Base-by-base conservation (phyloP, 805 yeast species). In the Starmerella davenportii region DNA sequence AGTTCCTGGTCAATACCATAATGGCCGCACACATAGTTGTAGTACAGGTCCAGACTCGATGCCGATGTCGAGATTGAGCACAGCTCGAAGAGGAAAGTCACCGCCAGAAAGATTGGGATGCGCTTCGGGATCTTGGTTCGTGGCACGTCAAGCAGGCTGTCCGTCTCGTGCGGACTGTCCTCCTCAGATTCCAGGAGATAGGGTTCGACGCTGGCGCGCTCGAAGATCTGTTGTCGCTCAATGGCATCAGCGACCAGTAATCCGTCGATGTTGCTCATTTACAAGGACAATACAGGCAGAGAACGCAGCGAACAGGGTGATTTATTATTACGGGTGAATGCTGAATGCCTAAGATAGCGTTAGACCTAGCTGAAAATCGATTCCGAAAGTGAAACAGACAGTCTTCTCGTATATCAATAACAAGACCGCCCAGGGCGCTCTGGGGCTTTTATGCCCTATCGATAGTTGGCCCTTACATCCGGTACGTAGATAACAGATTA, bases 41-140 rank as follows among this genome's bases (percentile, higher is more conserved):
- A 51, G 15, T 38, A 20, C 9, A 51, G 30, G 35, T 51, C 54
- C 15, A 48, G 19, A 16, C 44, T 45, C 1, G 51, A 51, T 1
- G 49, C 40, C 11, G 39, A 42, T 4, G 53, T 46, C n/a, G 43
- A 32, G 23, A 44, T 18, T 18, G 40, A 39, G 25, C 40, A 34
- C 7, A 46, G 14, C 14, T 18, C 21, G 38, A 16, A 31, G 7
- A 21, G 9, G 15, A 7, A 19, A 7, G 15, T 19, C 7, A 32
- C 17, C 3, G 36, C 30, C 37, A 34, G 39, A 34, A 46, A 39
- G 29, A 46, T 38, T 16, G 38, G n/a, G 16, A 46, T 37, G 13
- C 50, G 41, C 32, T 36, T 42, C 21, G 50, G 50, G 27, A 42
- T 38, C 15, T 40, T 32, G 8, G 47, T 35, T 34, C 46, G 46